Evolutionary conservation across 306 rosid species (phyloP), one percentile per base, ranked within the genome.

Genomic region (Pyrus bretschneideri): DNA sequence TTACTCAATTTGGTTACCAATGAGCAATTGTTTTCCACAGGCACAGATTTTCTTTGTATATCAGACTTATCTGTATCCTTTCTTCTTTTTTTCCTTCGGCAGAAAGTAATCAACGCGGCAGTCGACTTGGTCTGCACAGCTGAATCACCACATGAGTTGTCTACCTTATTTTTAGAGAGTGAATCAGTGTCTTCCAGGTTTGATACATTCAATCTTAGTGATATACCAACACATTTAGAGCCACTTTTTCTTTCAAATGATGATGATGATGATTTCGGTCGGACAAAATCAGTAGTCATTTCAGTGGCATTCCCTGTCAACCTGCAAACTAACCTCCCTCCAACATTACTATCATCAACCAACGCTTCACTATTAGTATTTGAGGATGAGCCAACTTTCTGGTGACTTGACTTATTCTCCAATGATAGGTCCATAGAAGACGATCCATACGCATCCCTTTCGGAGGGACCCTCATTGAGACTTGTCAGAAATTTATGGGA

Each of bases 41-140:
- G 76, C 60, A 49, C 42, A 11, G 71, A 72, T 13, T 78, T 70
- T 35, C 63, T 73, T 76, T 70, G 83, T 49, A 67, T 67, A 66
- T 79, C 80, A 30, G 69, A 55, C 42, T 75, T 83, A 69, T 81
- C 81, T n/a, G 45, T 75, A 59, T 71, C 67, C 69, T 65, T 88
- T 86, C 74, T 88, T 77, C 87, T 77, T 81, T 79, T 88, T 72
- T 80, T 77, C 74, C 89, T 76, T 68, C 82, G 84, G 75, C 67
- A 74, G 84, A 88, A 88, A 73, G 91, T 89, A 75, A 72, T 70
- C 73, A 86, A 58, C 7, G 88, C 85, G 42, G 69, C 21, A 29
- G 35, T 76, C 54, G 42, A 81, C 80, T 45, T 71, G 31, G 70
- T 71, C 57, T 64, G 38, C 33, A 31, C 57, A 18, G 72, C 58